These are phyloP conservation scores for Biscogniauxia mediterranea DNA, from an alignment of 2,329 filamentous ascomycete genomes.

Conservation along the genomic window DNA sequence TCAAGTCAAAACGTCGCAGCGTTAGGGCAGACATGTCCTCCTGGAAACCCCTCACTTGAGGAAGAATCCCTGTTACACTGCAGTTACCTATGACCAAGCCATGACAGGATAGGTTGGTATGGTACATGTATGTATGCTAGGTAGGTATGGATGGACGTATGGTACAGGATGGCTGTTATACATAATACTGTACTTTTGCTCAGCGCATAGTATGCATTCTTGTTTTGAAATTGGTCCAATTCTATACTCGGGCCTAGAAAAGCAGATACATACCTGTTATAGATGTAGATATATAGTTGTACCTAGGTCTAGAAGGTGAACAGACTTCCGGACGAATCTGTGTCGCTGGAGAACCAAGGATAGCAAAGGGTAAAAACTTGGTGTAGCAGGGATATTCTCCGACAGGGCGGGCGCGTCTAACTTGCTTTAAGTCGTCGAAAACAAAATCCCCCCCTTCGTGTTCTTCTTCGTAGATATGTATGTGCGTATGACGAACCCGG, in stretches of 20 bases:
- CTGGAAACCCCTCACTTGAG: conserved; percentile 20
- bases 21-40: conserved; percentile 10
- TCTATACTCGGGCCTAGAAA: background rate
- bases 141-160: too few species aligned
- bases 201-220: background rate
- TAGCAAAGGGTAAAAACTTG: background rate
- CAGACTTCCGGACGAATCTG: background rate
- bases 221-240: background rate
- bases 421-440: background rate
- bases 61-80: conserved; percentile 24
- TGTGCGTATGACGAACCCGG: background rate
- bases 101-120: background rate
- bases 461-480: too few species aligned
- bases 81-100: conserved; percentile 6
- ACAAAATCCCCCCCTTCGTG: background rate
- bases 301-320: too few species aligned
- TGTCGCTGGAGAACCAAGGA: background rate
- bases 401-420: background rate
- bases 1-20: conserved; percentile 5
- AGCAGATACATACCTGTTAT: background rate
- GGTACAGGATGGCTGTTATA: background rate
- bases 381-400: background rate
- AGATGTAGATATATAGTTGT: background rate
- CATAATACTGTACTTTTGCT: background rate
- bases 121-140: too few species aligned